Conservation (phyloP, 208 protist species). For the Crithidia acanthocephali region DNA sequence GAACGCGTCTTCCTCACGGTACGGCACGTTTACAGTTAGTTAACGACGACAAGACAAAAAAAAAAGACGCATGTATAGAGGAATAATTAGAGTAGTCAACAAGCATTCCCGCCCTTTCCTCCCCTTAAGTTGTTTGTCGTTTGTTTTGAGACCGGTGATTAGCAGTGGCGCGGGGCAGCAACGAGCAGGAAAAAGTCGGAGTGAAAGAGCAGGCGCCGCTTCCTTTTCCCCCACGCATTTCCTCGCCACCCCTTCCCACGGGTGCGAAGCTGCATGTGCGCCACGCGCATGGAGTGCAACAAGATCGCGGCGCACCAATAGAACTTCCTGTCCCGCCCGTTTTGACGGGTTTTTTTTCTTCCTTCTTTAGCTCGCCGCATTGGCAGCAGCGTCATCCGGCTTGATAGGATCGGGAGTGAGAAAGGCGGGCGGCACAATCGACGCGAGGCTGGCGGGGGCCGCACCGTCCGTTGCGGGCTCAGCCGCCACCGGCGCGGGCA, state of each 20-base stretch:
- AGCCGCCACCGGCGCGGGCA: not conserved
- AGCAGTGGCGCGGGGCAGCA: not conserved
- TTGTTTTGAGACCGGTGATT: not conserved
- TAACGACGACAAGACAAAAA: not conserved
- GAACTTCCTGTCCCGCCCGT: no score
- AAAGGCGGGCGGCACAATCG: slow-evolving; percentile 14
- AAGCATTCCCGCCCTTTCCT: not conserved
- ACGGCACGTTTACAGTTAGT: no score
- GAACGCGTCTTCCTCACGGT: no score
- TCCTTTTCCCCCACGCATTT: no score
- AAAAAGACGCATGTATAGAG: not conserved
- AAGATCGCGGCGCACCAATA: no score
- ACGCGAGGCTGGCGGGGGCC: not conserved
- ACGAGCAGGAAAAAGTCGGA: no score
- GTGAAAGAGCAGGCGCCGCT: not conserved
- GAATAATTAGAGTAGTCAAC: not conserved
- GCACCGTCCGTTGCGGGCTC: not conserved
- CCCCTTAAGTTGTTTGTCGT: not conserved
- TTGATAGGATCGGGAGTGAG: slow-evolving; percentile 12
- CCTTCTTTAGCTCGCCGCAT: not conserved
- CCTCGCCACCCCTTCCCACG: no score
- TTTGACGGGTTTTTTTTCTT: not conserved
- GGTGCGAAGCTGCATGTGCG: no score
- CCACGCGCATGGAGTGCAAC: no score
- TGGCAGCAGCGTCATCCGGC: not conserved